Evolutionary conservation across 2,329 filamentous ascomycete genomes (phyloP).

Genomic region (Helicocarpus griseus): DNA sequence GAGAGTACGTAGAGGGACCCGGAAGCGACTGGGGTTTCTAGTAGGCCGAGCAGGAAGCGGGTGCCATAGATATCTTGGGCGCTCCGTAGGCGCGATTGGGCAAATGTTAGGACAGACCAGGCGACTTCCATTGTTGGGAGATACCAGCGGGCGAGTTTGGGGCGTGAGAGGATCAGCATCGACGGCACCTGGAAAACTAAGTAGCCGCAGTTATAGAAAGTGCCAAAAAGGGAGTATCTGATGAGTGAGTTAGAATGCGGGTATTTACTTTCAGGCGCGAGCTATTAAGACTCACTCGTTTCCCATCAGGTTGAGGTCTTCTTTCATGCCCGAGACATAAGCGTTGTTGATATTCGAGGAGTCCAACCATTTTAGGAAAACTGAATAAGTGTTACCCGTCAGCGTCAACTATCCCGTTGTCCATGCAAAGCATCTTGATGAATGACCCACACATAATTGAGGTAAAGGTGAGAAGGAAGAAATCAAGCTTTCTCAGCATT

Average conservation of each 20-base stretch:
- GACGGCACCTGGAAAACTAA: constrained; percentile 24
- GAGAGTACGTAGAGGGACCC: constrained; percentile 55
- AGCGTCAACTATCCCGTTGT: background rate
- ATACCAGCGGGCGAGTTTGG: constrained; percentile 18
- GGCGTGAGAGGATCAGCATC: constrained; percentile 22
- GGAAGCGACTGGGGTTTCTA: constrained; percentile 59
- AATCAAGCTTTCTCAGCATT: constrained; percentile 23
- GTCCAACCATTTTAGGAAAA: constrained; percentile 22
- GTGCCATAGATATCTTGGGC: constrained; percentile 58
- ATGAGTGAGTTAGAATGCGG: constrained; percentile 4
- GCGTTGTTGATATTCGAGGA: constrained; percentile 25
- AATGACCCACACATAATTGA: constrained; percentile 21
- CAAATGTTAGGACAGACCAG: constrained; percentile 28
- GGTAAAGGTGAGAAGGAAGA: constrained; percentile 23
- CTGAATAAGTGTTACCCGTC: constrained; percentile 1
- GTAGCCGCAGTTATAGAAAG: constrained; percentile 15
- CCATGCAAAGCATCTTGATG: background rate
- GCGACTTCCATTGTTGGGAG: constrained; percentile 23
- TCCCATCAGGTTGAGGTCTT: constrained; percentile 22
- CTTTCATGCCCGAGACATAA: constrained; percentile 25
- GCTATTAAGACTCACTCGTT: no score
- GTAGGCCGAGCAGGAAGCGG: constrained; percentile 59
- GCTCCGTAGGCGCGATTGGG: constrained; percentile 39
- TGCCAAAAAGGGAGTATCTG: constrained; percentile 24
- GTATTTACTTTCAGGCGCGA: no score